Conservation (phyloP, 306 rosid species). For the Quercus berberidifolia region DNA sequence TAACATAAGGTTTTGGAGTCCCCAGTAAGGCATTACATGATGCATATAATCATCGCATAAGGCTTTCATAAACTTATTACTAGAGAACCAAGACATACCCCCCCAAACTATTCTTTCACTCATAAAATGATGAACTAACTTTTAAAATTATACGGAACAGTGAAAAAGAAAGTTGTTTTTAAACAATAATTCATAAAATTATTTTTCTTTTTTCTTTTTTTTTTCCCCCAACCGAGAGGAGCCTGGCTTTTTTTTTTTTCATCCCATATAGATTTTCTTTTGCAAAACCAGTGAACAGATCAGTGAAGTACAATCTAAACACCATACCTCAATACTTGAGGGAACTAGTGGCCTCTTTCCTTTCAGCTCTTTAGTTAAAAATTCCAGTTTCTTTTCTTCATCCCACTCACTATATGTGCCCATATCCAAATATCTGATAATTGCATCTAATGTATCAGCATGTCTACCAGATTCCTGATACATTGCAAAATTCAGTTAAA, state of each 20-base stretch:
- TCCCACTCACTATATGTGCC: conserved; percentile 92
- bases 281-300: neutral
- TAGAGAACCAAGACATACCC: too few relatives aligned
- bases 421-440: conserved; percentile 73
- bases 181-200: neutral
- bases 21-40: too few relatives aligned
- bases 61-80: too few relatives aligned
- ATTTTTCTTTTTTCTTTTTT: neutral
- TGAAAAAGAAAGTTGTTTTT: neutral
- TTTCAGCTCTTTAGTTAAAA: conserved; percentile 75
- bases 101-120: too few relatives aligned
- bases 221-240: neutral
- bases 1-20: too few relatives aligned
- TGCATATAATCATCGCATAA: too few relatives aligned
- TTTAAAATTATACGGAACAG: neutral
- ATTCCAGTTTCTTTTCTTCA: conserved; percentile 85
- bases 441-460: conserved; percentile 86
- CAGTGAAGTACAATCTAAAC: neutral
- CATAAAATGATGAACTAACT: too few relatives aligned
- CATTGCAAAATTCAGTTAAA: conserved; percentile 16
- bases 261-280: neutral
- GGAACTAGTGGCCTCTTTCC: conserved; percentile 97
- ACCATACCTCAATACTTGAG: conserved; percentile 62
- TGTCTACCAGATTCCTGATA: conserved; percentile 90
- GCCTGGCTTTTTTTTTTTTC: neutral